phyloP scores from a whole-genome alignment of 371 early-diverging fungal genomes.

The Parasitella parasitica region DNA sequence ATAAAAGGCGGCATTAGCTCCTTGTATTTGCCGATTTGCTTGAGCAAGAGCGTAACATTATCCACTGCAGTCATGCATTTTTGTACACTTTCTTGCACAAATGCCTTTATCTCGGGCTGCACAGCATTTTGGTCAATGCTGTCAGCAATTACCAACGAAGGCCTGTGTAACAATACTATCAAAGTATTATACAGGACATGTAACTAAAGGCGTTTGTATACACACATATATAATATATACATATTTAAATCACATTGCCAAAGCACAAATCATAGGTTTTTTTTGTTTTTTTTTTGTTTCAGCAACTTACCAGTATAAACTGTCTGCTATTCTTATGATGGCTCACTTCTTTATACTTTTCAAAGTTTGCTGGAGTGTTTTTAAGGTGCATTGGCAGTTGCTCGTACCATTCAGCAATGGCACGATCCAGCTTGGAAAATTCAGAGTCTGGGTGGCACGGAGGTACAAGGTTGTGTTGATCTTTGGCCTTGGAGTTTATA shows the following conservation, averaged over 20 bases:
- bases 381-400: constrained; percentile 42
- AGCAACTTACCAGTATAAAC: constrained; percentile 30
- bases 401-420: constrained; percentile 46
- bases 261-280: too few relatives aligned
- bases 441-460: constrained; percentile 45
- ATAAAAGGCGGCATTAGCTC: constrained; percentile 48
- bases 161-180: constrained; percentile 53
- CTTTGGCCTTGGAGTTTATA: constrained; percentile 47
- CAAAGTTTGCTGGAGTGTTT: constrained; percentile 44
- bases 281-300: too few relatives aligned
- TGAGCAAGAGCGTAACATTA: constrained; percentile 47
- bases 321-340: constrained; percentile 16
- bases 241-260: too few relatives aligned
- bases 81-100: constrained; percentile 39
- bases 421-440: constrained; percentile 42
- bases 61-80: constrained; percentile 54
- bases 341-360: background rate
- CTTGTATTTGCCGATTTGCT: constrained; percentile 31
- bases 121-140: constrained; percentile 27
- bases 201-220: constrained; percentile 2
- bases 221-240: background rate
- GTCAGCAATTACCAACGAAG: constrained; percentile 33
- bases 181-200: constrained; percentile 54
- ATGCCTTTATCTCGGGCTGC: constrained; percentile 37
- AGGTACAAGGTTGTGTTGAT: constrained; percentile 25